Evolutionary conservation across 1,284 basidiomycete genomes (phyloP).

Genomic region (Kalmanozyma brasiliensis): DNA sequence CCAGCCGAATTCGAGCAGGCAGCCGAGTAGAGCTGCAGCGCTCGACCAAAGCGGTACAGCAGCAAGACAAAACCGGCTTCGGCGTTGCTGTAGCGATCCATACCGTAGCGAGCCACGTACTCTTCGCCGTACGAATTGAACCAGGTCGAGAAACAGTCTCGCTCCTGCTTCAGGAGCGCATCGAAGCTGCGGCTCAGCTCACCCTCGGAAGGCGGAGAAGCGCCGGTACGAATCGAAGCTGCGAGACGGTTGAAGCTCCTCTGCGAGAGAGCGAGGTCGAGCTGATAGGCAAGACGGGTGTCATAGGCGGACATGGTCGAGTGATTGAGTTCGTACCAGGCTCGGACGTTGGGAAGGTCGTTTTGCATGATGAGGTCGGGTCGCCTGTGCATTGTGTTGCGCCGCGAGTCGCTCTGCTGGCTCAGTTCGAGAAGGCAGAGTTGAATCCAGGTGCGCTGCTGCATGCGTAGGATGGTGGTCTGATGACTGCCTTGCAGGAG

Average conservation of each 20-base stretch:
- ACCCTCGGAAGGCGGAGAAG: not conserved
- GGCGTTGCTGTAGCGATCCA: constrained; percentile 30
- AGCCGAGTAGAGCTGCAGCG: constrained; percentile 9
- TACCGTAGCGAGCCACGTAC: constrained; percentile 18
- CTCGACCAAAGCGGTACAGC: constrained; percentile 18
- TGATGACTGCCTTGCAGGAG: constrained; percentile 16
- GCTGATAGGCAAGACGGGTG: constrained; percentile 29
- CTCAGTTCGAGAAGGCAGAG: constrained; percentile 38
- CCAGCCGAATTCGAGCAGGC: not conserved
- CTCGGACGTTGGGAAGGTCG: constrained; percentile 21
- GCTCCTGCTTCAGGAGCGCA: constrained; percentile 10
- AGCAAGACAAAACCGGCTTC: constrained; percentile 21
- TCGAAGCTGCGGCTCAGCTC: constrained; percentile 15
- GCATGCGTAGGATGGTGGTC: constrained; percentile 13
- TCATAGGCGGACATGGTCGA: constrained; percentile 27
- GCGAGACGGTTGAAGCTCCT: constrained; percentile 18
- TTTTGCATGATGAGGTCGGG: constrained; percentile 16
- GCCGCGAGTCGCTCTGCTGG: constrained; percentile 19
- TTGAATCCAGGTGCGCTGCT: constrained; percentile 46
- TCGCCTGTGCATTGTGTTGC: constrained; percentile 8
- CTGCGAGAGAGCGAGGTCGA: constrained; percentile 33
- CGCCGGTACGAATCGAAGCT: not conserved
- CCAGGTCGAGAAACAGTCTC: constrained; percentile 20
- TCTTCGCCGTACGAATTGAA: constrained; percentile 32
- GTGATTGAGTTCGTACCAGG: constrained; percentile 30